Evolutionary conservation across 805 yeast species (phyloP), one percentile per base, ranked within the genome.

Genomic region (Pichia kluyveri): DNA sequence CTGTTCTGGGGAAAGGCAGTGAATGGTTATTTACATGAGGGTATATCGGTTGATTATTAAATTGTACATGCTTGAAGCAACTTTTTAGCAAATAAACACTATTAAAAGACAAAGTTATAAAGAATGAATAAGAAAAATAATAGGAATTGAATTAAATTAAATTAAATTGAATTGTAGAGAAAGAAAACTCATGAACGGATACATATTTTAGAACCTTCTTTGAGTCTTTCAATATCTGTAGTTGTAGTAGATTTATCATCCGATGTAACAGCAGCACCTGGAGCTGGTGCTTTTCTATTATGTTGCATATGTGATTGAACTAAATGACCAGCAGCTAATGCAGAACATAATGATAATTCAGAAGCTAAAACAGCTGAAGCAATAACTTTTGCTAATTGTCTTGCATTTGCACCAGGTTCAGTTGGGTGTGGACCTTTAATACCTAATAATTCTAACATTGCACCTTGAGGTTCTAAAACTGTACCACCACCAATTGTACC

Each of bases 401-500:
- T 81, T 18, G 99, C 95, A 67, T 93, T 93, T 45, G 82, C 86
- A 57, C 99, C 99, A 1, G 99, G 98, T 46, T 74, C 78, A 5
- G 90, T 82, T 38, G 95, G 85, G 65, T 90, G 95, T 5, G 99
- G 97, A 4, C 99, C 99, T 58, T 86, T 81, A 42, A 93, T 96
- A 38, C 98, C 97, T 53, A 93, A 74, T 56, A 93, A 71, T 59
- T 93, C 98, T 51, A 93, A 74, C 96, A 93, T 88, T 23, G 98
- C 87, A 44, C 90, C 86, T 70, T 93, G 99, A 40, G 99, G 97
- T 62, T 86, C 98, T 60, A 93, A 77, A 54, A 93, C 86, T 4
- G 99, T 93, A 63, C 99, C 99, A 54, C 99, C 99, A 49, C 99
- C 99, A 67, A 93, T 89, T 2, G 99, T 93, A 55, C 99, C 99